Evolutionary conservation across 768 basidiomycete genomes (phyloP).

Genomic region (Lactarius akahatsu): DNA sequence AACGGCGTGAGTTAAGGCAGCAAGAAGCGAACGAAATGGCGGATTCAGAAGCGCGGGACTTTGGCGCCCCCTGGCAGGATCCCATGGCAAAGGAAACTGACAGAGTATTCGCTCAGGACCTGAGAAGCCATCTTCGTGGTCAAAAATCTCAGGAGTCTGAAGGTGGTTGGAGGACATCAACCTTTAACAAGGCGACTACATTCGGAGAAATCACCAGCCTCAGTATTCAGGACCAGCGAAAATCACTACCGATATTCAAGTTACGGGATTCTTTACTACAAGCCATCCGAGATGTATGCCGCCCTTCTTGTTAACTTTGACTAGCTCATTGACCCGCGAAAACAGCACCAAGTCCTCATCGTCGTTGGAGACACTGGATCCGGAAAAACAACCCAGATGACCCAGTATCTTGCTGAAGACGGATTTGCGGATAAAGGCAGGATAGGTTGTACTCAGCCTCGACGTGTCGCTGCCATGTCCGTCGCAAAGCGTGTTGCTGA

Average conservation of each 20-base stretch:
- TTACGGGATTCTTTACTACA: constrained; percentile 86
- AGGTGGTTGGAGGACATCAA: constrained; percentile 80
- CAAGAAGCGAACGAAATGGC: constrained; percentile 94
- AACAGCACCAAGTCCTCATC: constrained; percentile 92
- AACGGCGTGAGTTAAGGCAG: constrained; percentile 89
- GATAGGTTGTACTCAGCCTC: constrained; percentile 97
- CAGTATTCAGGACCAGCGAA: constrained; percentile 92
- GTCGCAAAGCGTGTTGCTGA: constrained; percentile 98
- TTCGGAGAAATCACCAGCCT: constrained; percentile 90
- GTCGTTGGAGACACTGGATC: constrained; percentile 99
- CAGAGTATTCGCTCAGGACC: constrained; percentile 88
- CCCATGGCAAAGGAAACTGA: constrained; percentile 92
- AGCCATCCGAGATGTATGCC: constrained; percentile 82
- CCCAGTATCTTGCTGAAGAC: constrained; percentile 93
- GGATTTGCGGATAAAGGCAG: constrained; percentile 88
- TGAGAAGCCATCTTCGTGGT: constrained; percentile 76
- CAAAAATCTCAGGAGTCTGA: constrained; percentile 82
- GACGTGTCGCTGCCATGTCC: constrained; percentile 99
- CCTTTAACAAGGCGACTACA: constrained; percentile 94
- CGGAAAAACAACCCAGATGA: constrained; percentile 99
- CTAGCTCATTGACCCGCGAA: constrained; percentile 29
- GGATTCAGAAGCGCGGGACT: constrained; percentile 91
- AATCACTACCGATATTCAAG: constrained; percentile 91
- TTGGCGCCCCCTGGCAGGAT: constrained; percentile 96
- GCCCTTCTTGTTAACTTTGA: constrained; percentile 13